Percentiles rank a stretch among this genome's conserved stretches.
Conservation (phyloP, 805 yeast species). For the Teunomyces pallodes region DNA sequence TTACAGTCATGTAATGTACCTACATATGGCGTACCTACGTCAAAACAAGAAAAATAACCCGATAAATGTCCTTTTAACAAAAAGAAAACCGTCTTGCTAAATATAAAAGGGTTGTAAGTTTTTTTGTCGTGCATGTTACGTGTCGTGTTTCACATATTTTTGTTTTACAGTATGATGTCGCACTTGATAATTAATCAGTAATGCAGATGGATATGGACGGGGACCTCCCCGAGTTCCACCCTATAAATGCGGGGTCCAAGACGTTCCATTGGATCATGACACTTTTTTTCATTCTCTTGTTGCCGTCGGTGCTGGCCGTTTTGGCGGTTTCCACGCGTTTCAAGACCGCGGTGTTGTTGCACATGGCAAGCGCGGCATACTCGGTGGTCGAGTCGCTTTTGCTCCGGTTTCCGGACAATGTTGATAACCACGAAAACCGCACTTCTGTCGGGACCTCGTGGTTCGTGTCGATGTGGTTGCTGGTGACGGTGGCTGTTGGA, state of each 20-base stretch:
- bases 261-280: conserved; percentile 66
- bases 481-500: conserved; percentile 45
- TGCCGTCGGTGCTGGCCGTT: conserved; percentile 57
- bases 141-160: no score
- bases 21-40: not conserved
- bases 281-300: conserved; percentile 42
- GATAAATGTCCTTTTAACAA: no score
- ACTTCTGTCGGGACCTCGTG: conserved; percentile 70
- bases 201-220: conserved; percentile 25
- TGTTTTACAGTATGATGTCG: no score
- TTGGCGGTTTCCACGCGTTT: conserved; percentile 54
- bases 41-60: no score
- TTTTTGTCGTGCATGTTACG: no score
- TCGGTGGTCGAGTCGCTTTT: conserved; percentile 55
- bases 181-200: no score
- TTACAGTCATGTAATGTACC: not conserved
- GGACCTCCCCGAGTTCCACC: conserved; percentile 37
- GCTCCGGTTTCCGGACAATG: conserved; percentile 59
- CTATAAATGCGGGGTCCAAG: conserved; percentile 49
- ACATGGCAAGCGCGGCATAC: conserved; percentile 46
- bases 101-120: no score
- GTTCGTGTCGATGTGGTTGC: conserved; percentile 50
- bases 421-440: conserved; percentile 61
- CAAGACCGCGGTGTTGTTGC: conserved; percentile 46
- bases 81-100: no score